These are phyloP conservation scores for Rhizoclosmatium globosum DNA, from an alignment of 192 early-diverging fungal genomes.

Conservation along the genomic window DNA sequence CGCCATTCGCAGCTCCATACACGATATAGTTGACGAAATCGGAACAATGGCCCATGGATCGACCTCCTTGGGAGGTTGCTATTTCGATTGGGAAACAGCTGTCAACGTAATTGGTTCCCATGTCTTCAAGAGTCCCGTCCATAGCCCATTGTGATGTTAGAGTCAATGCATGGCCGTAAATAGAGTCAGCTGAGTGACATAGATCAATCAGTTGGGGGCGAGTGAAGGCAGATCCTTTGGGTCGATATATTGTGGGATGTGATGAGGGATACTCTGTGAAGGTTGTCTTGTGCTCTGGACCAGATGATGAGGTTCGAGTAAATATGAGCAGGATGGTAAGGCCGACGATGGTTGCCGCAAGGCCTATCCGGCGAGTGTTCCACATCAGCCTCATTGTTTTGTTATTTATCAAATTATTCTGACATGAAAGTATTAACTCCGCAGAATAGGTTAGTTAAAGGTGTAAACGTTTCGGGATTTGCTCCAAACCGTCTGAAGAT, in stretches of 20 bases:
- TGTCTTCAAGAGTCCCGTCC: not conserved
- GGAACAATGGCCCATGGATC: not conserved
- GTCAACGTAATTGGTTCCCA: not conserved
- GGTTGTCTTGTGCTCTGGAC: too few species aligned
- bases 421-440: not conserved
- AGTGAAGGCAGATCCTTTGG: not conserved
- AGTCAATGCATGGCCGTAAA: not conserved
- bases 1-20: slow-evolving; percentile 2
- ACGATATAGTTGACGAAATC: not conserved
- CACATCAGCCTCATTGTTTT: not conserved
- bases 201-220: not conserved
- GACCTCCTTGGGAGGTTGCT: not conserved
- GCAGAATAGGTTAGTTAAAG: too few species aligned
- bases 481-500: too few species aligned
- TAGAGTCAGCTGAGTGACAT: not conserved
- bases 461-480: too few species aligned
- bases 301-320: too few species aligned
- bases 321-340: not conserved
- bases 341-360: not conserved
- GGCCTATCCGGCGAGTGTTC: not conserved
- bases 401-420: not conserved
- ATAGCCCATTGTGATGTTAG: not conserved
- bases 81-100: slow-evolving; percentile 22
- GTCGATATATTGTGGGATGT: not conserved
- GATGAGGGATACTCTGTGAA: not conserved